Evolutionary conservation across 805 yeast genomes (phyloP), one percentile per base, ranked within the genome.

Genomic region (Cyberlindnera meyerae): DNA sequence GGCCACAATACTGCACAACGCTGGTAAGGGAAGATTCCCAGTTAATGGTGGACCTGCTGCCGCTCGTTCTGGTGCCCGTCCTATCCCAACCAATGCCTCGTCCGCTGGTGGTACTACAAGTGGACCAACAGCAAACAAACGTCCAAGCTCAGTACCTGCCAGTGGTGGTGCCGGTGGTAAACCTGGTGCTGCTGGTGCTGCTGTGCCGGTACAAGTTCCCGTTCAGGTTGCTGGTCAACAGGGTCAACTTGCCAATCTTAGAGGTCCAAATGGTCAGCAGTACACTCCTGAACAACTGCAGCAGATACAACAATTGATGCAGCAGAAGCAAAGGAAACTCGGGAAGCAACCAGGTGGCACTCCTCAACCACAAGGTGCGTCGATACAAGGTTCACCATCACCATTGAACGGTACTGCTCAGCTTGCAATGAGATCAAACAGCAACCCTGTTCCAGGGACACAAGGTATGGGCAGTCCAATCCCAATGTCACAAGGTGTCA

Each of bases 271-370:
- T 49, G 79, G 79, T 4, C 66, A 75, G 1, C 77, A 77, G 8
- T 73, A 74, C 39, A 73, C 81, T n/a, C n/a, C n/a, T n/a, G n/a
- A n/a, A n/a, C n/a, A n/a, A 0, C 70, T 71, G 8, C 83, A 77
- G 40, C 85, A 78, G 46, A 56, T 77, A 11, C 82, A 77, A 48
- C 77, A 73, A 43, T 51, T 77, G 31, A 56, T 76, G 31, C 79
- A 73, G 36, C 45, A 71, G 40, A 49, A 52, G 36, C 56, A 54
- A 35, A 34, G 47, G 25, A 51, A 51, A 28, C 17, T 40, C 25
- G 34, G 43, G 7, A 50, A 47, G 35, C 29, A 54, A 20, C 22
- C 55, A 53, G 38, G 36, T 46, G 28, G 51, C 48, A 24, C 18
- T 41, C 27, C 44, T 8, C 54, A 48, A 34, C 34, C 54, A 31